These are phyloP conservation scores for Entelexis paramagnoliae DNA, from an alignment of 1,139 yeast genomes.

Conservation along the genomic window DNA sequence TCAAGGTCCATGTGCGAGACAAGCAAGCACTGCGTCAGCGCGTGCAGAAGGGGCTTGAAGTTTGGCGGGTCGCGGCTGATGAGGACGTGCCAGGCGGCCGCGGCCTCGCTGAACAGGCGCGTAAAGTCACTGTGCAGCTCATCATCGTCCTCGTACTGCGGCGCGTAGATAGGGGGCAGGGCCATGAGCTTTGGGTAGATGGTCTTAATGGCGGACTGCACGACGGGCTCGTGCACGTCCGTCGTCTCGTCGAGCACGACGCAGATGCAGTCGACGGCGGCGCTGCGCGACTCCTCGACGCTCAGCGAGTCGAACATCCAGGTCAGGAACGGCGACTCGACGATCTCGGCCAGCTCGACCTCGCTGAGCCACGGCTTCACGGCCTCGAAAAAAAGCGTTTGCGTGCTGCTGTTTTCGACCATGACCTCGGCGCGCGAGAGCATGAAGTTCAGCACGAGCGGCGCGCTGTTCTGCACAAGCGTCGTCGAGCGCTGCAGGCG, in stretches of 20 bases:
- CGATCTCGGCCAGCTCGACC: slow-evolving; percentile 57
- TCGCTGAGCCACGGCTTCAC: slow-evolving; percentile 86
- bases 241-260: slow-evolving; percentile 72
- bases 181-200: slow-evolving; percentile 58
- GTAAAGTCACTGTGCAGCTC: slow-evolving; percentile 53
- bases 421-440: slow-evolving; percentile 28
- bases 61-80: slow-evolving; percentile 63
- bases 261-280: slow-evolving; percentile 77
- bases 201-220: slow-evolving; percentile 44
- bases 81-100: slow-evolving; percentile 89
- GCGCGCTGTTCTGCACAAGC: slow-evolving; percentile 57
- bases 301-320: slow-evolving; percentile 60
- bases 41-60: slow-evolving; percentile 67
- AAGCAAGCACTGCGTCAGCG: slow-evolving; percentile 34
- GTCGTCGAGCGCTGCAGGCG: slow-evolving; percentile 53
- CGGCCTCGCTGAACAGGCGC: slow-evolving; percentile 76
- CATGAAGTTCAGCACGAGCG: slow-evolving; percentile 53
- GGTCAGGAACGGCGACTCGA: slow-evolving; percentile 53
- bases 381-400: slow-evolving; percentile 51
- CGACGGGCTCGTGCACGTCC: slow-evolving; percentile 45
- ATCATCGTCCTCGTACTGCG: slow-evolving; percentile 46
- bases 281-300: slow-evolving; percentile 63
- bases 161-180: slow-evolving; percentile 42
- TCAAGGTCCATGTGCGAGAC: slow-evolving; percentile 63
- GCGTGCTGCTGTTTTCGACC: slow-evolving; percentile 32